A percentile compares a stretch with the other conserved stretches of the same genome.
Evolutionary conservation across 306 rosid genomes (phyloP).

Genomic region (Trifolium subterraneum): DNA sequence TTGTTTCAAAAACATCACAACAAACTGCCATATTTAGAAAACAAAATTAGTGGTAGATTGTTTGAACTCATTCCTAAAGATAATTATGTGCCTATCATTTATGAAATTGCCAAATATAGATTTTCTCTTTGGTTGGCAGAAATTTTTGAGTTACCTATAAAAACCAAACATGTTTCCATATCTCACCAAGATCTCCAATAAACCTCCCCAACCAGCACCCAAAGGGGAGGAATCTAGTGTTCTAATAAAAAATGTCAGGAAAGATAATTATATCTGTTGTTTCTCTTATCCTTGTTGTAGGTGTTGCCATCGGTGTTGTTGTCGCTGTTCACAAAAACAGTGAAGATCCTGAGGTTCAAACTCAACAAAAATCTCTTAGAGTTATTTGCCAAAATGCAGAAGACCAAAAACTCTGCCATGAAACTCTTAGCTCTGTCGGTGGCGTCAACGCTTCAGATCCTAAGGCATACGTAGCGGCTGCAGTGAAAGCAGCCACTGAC

Average conservation of each 20-base stretch:
- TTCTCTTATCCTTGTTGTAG: constrained; percentile 68
- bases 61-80: not conserved
- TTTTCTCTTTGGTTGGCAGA: not conserved
- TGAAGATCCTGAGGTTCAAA: not conserved
- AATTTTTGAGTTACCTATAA: not conserved
- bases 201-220: not conserved
- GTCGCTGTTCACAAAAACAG: constrained; percentile 38
- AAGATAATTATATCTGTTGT: constrained; percentile 52
- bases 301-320: constrained; percentile 60
- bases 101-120: not conserved
- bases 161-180: not conserved
- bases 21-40: not conserved
- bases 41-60: not conserved
- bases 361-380: constrained; percentile 41
- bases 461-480: constrained; percentile 50
- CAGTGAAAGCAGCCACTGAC: constrained; percentile 45
- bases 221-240: constrained; percentile 27
- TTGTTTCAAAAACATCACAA: constrained; percentile 5
- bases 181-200: constrained; percentile 7
- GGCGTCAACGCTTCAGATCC: constrained; percentile 30
- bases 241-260: constrained; percentile 47
- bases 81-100: constrained; percentile 11
- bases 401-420: constrained; percentile 51
- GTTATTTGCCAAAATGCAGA: constrained; percentile 54
- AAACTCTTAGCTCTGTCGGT: constrained; percentile 42